Percentiles rank a stretch among this genome's conserved stretches.
These are phyloP conservation scores for Sechiopsis laciniata DNA, from an alignment of 306 rosid species.

Conservation along the genomic window DNA sequence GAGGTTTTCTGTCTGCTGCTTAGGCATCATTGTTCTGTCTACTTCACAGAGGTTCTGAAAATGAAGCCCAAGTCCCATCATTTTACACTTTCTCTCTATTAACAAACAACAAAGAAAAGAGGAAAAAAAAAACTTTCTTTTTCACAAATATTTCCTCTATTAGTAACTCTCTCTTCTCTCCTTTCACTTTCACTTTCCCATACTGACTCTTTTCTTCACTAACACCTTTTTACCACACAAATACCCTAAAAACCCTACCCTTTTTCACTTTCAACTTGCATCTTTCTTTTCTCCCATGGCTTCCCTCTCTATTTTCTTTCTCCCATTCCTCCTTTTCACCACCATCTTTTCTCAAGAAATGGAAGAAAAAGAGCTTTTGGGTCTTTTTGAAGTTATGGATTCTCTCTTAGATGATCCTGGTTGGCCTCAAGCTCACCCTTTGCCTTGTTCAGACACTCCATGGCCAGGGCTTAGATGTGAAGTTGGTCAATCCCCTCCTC, in stretches of 20 bases:
- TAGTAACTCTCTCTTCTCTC: conserved; percentile 11
- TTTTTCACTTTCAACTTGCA: too few species aligned
- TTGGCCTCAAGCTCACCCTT: conserved; percentile 55
- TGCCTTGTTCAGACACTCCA: conserved; percentile 66
- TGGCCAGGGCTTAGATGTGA: conserved; percentile 81
- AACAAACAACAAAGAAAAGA: background rate
- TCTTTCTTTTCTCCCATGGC: conserved; percentile 42
- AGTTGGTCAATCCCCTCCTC: conserved; percentile 38
- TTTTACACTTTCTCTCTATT: background rate
- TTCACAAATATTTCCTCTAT: conserved; percentile 4
- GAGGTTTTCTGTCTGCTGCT: background rate
- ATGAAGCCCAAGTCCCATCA: conserved; percentile 25
- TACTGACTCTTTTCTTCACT: background rate
- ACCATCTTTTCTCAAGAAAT: conserved; percentile 32
- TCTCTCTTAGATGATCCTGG: conserved; percentile 57
- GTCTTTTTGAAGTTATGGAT: conserved; percentile 54
- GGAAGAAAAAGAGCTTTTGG: conserved; percentile 57
- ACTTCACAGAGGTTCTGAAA: conserved; percentile 15
- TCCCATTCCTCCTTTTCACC: conserved; percentile 46
- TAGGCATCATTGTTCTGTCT: conserved; percentile 22
- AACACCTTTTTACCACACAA: too few species aligned
- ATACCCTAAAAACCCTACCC: background rate
- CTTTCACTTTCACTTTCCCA: conserved; percentile 15
- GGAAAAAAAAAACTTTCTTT: background rate
- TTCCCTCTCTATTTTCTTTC: conserved; percentile 33